Conservation (phyloP, 306 rosid species). For the Potentilla sterilis region DNA sequence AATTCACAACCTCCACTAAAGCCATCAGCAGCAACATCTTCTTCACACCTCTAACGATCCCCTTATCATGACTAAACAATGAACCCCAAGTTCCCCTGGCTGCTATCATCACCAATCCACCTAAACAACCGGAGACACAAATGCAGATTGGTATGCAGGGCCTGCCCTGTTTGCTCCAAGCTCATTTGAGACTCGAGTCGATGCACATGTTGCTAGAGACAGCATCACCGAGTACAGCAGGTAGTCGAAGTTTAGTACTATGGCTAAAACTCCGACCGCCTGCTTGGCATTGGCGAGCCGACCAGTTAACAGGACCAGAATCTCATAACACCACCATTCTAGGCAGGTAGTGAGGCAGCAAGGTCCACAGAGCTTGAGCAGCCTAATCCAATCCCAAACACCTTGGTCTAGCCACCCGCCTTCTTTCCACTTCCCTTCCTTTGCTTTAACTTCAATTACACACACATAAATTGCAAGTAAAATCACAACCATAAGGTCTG, state of each 20-base stretch:
- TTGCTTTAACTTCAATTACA: slow-evolving; percentile 30
- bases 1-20: slow-evolving; percentile 67
- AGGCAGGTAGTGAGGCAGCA: slow-evolving; percentile 86
- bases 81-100: slow-evolving; percentile 78
- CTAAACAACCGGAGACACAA: slow-evolving; percentile 48
- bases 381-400: slow-evolving; percentile 53
- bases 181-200: slow-evolving; percentile 70
- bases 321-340: slow-evolving; percentile 98
- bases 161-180: slow-evolving; percentile 54
- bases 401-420: slow-evolving; percentile 80
- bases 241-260: slow-evolving; percentile 75
- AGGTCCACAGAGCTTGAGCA: slow-evolving; percentile 70
- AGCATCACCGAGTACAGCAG: slow-evolving; percentile 64
- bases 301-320: slow-evolving; percentile 74
- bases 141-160: slow-evolving; percentile 53
- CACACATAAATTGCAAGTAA: slow-evolving; percentile 50
- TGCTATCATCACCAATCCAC: slow-evolving; percentile 61
- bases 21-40: slow-evolving; percentile 78
- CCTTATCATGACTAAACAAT: slow-evolving; percentile 57
- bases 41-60: slow-evolving; percentile 54
- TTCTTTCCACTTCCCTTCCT: slow-evolving; percentile 45
- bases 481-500: slow-evolving; percentile 59
- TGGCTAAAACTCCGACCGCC: slow-evolving; percentile 52
- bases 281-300: slow-evolving; percentile 57
- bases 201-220: slow-evolving; percentile 64